phyloP scores from a whole-genome alignment of 2,329 filamentous ascomycete species.

The Pestalotiopsis sp. region DNA sequence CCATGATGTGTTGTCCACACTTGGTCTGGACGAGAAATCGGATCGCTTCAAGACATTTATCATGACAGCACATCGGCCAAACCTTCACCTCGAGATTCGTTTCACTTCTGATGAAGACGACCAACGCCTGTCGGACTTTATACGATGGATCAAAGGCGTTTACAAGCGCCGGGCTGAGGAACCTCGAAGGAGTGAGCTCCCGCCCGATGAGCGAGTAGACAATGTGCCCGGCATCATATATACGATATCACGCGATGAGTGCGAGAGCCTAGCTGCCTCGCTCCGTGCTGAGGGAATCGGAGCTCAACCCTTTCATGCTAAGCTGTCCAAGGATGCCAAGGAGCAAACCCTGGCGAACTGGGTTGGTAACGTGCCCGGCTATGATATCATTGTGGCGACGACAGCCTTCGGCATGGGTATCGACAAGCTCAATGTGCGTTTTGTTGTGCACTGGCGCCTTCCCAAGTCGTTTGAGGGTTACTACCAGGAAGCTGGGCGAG shows the following conservation, averaged over 20 bases:
- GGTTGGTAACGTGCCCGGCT: conserved; percentile 74
- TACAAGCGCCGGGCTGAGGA: conserved; percentile 68
- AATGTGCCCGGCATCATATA: conserved; percentile 80
- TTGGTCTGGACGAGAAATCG: conserved; percentile 64
- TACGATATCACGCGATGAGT: conserved; percentile 74
- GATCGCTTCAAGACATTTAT: conserved; percentile 73
- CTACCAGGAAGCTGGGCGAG: conserved; percentile 92
- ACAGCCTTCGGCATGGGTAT: conserved; percentile 99
- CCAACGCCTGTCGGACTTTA: conserved; percentile 71
- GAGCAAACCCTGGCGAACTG: conserved; percentile 72
- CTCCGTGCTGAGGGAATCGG: conserved; percentile 71
- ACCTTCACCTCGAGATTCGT: conserved; percentile 88
- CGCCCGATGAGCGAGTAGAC: conserved; percentile 56
- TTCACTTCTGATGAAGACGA: conserved; percentile 79
- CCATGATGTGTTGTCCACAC: conserved; percentile 77
- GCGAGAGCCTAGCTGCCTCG: conserved; percentile 68
- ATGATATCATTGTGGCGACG: conserved; percentile 92
- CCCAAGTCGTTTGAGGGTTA: conserved; percentile 95
- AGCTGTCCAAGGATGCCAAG: conserved; percentile 68
- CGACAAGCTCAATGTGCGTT: conserved; percentile 91
- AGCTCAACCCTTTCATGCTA: conserved; percentile 73
- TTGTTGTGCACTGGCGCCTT: conserved; percentile 92
- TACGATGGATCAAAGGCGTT: conserved; percentile 75
- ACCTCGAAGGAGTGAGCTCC: conserved; percentile 61
- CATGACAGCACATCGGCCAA: conserved; percentile 81